A percentile compares a stretch with the other conserved stretches of the same genome.
Conservation (phyloP, 257 asterid species). For the Thymus quinquecostatus region DNA sequence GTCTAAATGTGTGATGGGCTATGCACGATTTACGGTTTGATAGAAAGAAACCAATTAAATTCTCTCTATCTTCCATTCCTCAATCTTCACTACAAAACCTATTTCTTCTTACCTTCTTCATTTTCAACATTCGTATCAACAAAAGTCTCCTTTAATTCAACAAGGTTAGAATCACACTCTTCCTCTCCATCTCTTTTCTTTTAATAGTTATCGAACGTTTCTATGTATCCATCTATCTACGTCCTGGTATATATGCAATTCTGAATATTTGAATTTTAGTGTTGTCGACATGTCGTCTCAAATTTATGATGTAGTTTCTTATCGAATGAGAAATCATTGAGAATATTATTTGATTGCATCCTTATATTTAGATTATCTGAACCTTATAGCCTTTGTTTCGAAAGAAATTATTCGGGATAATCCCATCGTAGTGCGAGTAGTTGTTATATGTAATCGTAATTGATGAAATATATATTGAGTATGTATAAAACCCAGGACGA, state of each 20-base stretch:
- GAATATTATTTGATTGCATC: too few relatives aligned
- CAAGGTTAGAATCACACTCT: conserved; percentile 33
- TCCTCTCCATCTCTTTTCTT: background rate
- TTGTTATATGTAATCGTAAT: background rate
- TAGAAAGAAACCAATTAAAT: conserved; percentile 27
- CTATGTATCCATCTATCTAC: background rate
- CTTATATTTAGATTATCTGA: too few relatives aligned
- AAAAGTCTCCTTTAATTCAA: conserved; percentile 10
- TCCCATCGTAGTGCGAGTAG: background rate
- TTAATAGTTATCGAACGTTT: background rate
- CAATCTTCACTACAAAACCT: conserved; percentile 28
- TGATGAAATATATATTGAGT: background rate
- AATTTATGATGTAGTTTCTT: background rate
- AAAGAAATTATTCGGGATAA: background rate
- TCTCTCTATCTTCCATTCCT: conserved; percentile 30
- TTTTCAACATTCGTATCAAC: conserved; percentile 25
- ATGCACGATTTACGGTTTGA: conserved; percentile 47
- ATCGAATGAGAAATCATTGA: too few relatives aligned
- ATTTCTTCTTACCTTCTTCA: conserved; percentile 17
- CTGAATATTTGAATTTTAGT: background rate
- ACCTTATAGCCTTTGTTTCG: too few relatives aligned
- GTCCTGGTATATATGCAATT: background rate
- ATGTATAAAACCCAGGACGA: too few relatives aligned
- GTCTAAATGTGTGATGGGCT: conserved; percentile 42
- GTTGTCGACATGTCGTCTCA: background rate